These are phyloP conservation scores for Turritis glabra DNA, from an alignment of 345 rosid genomes.

Conservation along the genomic window DNA sequence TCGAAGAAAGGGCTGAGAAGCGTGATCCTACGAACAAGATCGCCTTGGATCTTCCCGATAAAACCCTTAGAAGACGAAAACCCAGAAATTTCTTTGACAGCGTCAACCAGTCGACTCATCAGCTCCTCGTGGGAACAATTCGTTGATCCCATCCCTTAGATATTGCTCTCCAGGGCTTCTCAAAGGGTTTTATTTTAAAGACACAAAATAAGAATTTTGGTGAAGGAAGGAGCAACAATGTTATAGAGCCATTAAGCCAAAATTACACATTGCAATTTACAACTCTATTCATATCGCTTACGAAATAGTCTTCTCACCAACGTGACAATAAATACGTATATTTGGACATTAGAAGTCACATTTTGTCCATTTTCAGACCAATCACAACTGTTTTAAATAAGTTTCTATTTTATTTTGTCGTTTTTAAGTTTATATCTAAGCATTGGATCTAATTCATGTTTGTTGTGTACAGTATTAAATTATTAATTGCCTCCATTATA, in stretches of 20 bases:
- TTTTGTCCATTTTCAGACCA: slow-evolving; percentile 27
- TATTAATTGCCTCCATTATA: background rate
- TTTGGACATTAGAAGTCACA: background rate
- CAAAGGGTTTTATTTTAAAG: background rate
- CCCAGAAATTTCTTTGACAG: slow-evolving; percentile 65
- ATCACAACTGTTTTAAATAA: background rate
- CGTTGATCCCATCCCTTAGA: slow-evolving; percentile 39
- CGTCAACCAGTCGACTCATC: slow-evolving; percentile 51
- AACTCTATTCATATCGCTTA: background rate
- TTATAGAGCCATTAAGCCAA: background rate
- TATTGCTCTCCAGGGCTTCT: slow-evolving; percentile 6
- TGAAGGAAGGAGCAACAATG: background rate
- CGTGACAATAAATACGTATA: background rate
- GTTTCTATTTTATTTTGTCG: background rate
- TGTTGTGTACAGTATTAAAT: no score
- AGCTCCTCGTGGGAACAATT: slow-evolving; percentile 46
- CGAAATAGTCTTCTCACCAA: background rate
- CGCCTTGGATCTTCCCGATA: slow-evolving; percentile 68
- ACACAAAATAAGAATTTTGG: background rate
- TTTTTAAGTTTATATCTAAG: background rate
- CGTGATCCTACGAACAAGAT: slow-evolving; percentile 87
- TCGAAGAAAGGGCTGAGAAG: slow-evolving; percentile 92
- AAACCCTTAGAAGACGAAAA: slow-evolving; percentile 60
- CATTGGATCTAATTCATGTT: background rate
- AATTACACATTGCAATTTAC: no score